Percentiles rank a stretch among this genome's conserved stretches.
phyloP scores from a whole-genome alignment of 2,329 filamentous ascomycete genomes.

The Colletotrichum musae region DNA sequence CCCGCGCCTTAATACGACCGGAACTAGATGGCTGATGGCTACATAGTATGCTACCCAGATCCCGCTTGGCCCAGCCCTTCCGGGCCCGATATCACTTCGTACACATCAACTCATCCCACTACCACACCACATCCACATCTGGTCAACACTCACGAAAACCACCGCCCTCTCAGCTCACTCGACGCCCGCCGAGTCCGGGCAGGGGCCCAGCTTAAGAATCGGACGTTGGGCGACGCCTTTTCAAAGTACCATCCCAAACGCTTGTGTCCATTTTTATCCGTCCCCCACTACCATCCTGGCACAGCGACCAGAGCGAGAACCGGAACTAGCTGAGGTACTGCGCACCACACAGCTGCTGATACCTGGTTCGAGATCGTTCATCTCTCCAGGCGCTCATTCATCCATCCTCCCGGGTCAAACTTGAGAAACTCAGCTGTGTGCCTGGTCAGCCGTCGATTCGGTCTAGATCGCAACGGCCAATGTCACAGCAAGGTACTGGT shows the following conservation, averaged over 20 bases:
- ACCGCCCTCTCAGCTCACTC: not conserved
- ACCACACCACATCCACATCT: slow-evolving; percentile 31
- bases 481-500: not conserved
- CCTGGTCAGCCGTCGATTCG: slow-evolving; percentile 28
- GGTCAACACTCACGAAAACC: not conserved
- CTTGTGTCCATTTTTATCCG: slow-evolving; percentile 24
- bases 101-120: slow-evolving; percentile 31
- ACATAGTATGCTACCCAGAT: slow-evolving; percentile 5
- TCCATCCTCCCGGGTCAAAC: slow-evolving; percentile 20
- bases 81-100: not conserved
- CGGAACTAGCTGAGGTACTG: not conserved
- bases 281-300: slow-evolving; percentile 23
- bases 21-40: slow-evolving; percentile 2
- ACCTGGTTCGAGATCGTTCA: not conserved
- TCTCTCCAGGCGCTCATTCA: slow-evolving; percentile 23
- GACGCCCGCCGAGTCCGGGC: slow-evolving; percentile 1
- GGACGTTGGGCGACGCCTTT: not conserved
- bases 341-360: no score
- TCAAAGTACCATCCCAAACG: slow-evolving; percentile 19
- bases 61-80: not conserved
- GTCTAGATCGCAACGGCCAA: slow-evolving; percentile 29
- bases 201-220: no score
- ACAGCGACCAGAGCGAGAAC: slow-evolving; percentile 10
- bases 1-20: slow-evolving; percentile 13
- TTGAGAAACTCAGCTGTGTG: slow-evolving; percentile 20